Conservation (phyloP, 371 early-diverging fungal species). For the Mortierella sp. region DNA sequence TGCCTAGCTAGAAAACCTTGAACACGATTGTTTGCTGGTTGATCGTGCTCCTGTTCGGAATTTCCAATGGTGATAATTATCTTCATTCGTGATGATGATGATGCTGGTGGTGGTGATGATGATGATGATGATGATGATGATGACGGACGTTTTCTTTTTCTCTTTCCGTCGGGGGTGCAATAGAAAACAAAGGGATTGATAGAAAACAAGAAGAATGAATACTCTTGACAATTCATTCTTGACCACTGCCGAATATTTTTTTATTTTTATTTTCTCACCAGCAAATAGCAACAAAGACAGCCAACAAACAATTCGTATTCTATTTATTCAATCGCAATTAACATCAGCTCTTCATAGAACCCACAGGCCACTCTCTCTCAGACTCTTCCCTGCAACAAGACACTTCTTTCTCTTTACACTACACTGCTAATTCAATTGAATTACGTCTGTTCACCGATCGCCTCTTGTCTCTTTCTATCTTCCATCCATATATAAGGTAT, state of each 20-base stretch:
- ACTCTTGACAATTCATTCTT: too few relatives aligned
- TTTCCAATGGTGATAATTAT: not conserved
- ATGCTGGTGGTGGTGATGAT: not conserved
- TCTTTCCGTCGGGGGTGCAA: too few relatives aligned
- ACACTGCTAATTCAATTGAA: not conserved
- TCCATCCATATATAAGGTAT: not conserved
- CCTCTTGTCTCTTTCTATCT: not conserved
- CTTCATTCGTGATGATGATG: not conserved
- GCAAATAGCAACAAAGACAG: too few relatives aligned
- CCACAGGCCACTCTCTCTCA: constrained; percentile 5
- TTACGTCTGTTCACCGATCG: not conserved
- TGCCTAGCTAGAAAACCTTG: not conserved
- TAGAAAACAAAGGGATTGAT: too few relatives aligned
- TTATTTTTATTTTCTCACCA: too few relatives aligned
- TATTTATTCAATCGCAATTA: not conserved
- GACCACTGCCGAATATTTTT: too few relatives aligned
- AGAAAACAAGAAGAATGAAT: too few relatives aligned
- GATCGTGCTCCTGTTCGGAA: not conserved
- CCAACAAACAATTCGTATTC: too few relatives aligned
- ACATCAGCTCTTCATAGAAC: not conserved
- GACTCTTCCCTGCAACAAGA: not conserved
- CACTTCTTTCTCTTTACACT: not conserved
- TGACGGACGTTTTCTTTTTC: too few relatives aligned
- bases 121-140: not conserved
- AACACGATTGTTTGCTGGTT: too few relatives aligned